Evolutionary conservation across 169 alveolate genomes (phyloP).

Genomic region (Cystoisospora suis): DNA sequence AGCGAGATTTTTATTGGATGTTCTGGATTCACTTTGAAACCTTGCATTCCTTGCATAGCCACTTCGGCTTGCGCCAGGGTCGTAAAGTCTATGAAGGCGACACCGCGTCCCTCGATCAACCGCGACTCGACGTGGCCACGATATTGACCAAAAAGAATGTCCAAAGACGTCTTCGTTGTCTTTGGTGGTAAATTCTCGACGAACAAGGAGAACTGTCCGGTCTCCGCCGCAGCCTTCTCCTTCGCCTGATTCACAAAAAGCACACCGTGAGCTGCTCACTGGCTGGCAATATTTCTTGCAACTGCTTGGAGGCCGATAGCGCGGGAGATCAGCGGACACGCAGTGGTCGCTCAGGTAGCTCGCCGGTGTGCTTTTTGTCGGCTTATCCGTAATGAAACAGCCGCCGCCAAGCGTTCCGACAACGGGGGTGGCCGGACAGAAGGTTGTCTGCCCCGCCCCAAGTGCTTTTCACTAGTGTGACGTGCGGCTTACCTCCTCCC

Average conservation of each 20-base stretch:
- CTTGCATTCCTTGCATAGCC: conserved; percentile 85
- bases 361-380: too few relatives aligned
- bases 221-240: conserved; percentile 30
- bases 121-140: conserved; percentile 84
- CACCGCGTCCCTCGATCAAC: conserved; percentile 81
- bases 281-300: too few relatives aligned
- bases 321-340: too few relatives aligned
- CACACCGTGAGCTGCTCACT: too few relatives aligned
- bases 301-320: too few relatives aligned
- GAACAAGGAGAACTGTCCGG: conserved; percentile 71
- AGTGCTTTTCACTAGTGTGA: too few relatives aligned
- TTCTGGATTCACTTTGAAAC: conserved; percentile 79
- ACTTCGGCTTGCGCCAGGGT: conserved; percentile 79
- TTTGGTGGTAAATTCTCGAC: conserved; percentile 84
- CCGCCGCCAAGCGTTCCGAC: too few relatives aligned
- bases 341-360: too few relatives aligned
- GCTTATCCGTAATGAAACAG: too few relatives aligned
- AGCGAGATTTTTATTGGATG: conserved; percentile 78
- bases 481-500: too few relatives aligned
- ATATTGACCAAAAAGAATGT: conserved; percentile 80
- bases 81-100: conserved; percentile 83
- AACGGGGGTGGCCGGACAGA: too few relatives aligned
- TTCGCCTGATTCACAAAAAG: not conserved
- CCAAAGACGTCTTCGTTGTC: conserved; percentile 78
- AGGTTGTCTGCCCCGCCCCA: too few relatives aligned